Evolutionary conservation across 2,329 filamentous ascomycete genomes (phyloP).

Genomic region (Trichothecium roseum): DNA sequence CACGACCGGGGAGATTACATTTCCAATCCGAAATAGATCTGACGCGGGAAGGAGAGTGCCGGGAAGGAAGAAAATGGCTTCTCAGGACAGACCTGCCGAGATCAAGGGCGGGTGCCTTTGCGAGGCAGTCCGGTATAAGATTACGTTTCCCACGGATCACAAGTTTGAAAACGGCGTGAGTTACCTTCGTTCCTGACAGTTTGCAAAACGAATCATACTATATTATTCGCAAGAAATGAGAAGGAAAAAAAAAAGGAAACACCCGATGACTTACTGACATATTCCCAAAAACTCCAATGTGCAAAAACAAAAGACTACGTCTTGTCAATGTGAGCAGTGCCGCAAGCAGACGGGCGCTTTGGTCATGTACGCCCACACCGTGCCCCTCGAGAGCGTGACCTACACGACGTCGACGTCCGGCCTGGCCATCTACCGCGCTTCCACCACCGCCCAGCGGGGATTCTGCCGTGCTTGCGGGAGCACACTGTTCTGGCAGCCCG

Average conservation of each 20-base stretch:
- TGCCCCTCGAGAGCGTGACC: constrained; percentile 22
- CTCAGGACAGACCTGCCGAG: constrained; percentile 15
- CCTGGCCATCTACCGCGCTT: constrained; percentile 29
- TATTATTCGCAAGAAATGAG: no score
- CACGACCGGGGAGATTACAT: no score
- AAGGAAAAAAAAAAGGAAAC: no score
- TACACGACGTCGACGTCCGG: constrained; percentile 20
- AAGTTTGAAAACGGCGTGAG: constrained; percentile 28
- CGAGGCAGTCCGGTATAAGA: constrained; percentile 34
- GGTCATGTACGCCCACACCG: constrained; percentile 27
- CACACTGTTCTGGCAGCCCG: constrained; percentile 34
- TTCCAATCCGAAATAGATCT: no score
- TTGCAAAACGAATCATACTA: no score
- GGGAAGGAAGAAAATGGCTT: constrained; percentile 9
- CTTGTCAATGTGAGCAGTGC: constrained; percentile 46
- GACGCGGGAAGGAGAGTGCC: no score
- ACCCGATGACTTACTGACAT: no score
- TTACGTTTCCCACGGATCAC: constrained; percentile 33
- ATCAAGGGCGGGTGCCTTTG: constrained; percentile 44
- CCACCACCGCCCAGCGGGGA: constrained; percentile 26
- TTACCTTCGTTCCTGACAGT: no score
- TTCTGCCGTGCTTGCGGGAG: constrained; percentile 41
- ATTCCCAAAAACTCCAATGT: no score
- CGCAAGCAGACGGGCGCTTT: constrained; percentile 39
- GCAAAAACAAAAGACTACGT: constrained; percentile 22